Conservation (phyloP, 257 asterid species). For the Paraleonurus japonicus region DNA sequence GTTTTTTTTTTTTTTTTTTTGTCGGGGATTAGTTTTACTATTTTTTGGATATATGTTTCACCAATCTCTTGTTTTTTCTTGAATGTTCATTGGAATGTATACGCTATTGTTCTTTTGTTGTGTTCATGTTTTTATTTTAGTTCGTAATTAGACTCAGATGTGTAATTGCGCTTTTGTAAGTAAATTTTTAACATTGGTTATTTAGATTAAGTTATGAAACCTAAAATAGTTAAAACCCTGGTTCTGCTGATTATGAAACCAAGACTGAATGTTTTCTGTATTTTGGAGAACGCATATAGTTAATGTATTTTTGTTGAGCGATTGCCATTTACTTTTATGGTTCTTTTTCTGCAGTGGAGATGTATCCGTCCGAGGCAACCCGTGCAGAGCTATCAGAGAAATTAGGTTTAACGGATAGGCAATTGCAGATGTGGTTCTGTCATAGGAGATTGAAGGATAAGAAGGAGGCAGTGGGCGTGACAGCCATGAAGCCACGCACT, state of each 20-base stretch:
- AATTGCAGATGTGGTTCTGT: constrained; percentile 99
- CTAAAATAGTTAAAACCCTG: not conserved
- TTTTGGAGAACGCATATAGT: not conserved
- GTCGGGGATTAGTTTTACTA: not conserved
- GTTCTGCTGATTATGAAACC: constrained; percentile 15
- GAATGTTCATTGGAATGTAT: not conserved
- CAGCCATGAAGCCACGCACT: constrained; percentile 55
- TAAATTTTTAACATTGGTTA: not conserved
- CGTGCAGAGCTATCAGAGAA: constrained; percentile 79
- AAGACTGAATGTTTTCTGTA: not conserved
- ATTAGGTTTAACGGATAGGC: constrained; percentile 81
- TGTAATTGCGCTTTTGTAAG: not conserved
- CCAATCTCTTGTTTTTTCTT: not conserved
- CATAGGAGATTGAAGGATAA: constrained; percentile 95
- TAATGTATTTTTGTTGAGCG: constrained; percentile 2
- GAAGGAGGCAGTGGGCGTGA: constrained; percentile 69
- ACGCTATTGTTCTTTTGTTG: not conserved
- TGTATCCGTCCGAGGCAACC: constrained; percentile 85
- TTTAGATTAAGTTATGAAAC: not conserved
- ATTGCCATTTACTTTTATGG: constrained; percentile 19
- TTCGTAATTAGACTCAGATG: not conserved
- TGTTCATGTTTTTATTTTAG: not conserved
- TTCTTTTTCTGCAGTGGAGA: constrained; percentile 67
- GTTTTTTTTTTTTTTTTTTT: not conserved
- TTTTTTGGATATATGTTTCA: not conserved